Conservation (phyloP, 2,329 filamentous ascomycete genomes). For the Fusarium brevicatenulatum region DNA sequence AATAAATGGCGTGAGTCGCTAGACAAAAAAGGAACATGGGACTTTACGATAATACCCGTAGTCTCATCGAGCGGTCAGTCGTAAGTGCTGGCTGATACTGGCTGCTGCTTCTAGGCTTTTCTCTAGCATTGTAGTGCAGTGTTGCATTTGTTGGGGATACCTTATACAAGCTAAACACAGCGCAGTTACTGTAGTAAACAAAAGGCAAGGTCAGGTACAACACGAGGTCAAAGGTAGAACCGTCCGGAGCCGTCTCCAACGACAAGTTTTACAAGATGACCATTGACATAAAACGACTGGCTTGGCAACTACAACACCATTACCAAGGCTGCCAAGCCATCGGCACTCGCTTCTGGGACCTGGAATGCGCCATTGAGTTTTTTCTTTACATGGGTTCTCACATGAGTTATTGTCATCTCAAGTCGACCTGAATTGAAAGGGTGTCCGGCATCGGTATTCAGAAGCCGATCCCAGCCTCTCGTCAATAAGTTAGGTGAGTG, state of each 20-base stretch:
- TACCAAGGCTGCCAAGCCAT: not conserved
- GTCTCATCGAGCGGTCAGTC: conserved; percentile 21
- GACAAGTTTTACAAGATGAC: not conserved
- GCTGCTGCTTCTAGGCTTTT: conserved; percentile 1
- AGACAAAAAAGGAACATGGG: conserved; percentile 18
- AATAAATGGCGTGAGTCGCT: not conserved
- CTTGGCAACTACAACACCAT: not conserved
- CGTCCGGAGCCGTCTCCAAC: conserved; percentile 8
- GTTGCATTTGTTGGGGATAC: conserved; percentile 12
- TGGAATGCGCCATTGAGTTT: conserved; percentile 12
- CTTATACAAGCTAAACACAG: not conserved
- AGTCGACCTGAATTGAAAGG: not conserved
- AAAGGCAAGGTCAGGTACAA: not conserved
- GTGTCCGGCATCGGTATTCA: conserved; percentile 18
- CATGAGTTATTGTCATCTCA: not conserved
- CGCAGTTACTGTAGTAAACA: not conserved
- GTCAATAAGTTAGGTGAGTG: not conserved
- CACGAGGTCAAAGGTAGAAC: not conserved
- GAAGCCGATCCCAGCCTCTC: conserved; percentile 5
- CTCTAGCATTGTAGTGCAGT: conserved; percentile 7
- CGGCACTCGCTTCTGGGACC: not conserved
- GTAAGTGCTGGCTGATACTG: not conserved
- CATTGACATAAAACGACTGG: not conserved
- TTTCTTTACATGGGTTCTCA: conserved; percentile 1
- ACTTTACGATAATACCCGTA: conserved; percentile 21